Conservation (phyloP, 78 protist genomes). For the Goniomonas avonlea region DNA sequence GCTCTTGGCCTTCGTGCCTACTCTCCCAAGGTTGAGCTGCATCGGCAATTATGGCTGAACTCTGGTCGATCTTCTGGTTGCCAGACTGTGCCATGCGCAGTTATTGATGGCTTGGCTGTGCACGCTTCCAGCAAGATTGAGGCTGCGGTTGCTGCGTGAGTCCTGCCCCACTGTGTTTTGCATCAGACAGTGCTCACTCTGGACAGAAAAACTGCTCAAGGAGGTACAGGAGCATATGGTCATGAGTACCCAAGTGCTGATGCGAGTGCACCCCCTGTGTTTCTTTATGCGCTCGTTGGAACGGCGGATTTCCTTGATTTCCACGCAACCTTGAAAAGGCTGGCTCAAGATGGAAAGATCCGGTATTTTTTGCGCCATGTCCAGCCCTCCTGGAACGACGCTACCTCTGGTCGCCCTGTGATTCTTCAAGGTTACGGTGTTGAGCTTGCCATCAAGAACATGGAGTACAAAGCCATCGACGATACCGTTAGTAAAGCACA, state of each 20-base stretch:
- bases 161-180: neutral
- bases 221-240: neutral
- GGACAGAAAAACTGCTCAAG: neutral
- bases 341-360: neutral
- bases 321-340: neutral
- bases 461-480: constrained; percentile 59
- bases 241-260: neutral
- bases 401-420: neutral
- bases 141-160: neutral
- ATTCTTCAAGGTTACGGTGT: constrained; percentile 55
- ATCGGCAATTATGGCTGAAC: neutral
- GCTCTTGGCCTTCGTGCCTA: neutral
- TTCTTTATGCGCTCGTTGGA: constrained; percentile 12
- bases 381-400: neutral
- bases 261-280: neutral
- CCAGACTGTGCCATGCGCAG: neutral
- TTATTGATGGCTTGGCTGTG: neutral
- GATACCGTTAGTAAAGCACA: neutral
- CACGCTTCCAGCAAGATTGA: neutral
- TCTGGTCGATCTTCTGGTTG: no score
- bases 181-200: neutral
- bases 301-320: neutral
- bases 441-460: constrained; percentile 57
- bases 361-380: neutral
- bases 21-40: neutral